Percentiles rank a stretch among this genome's conserved stretches.
phyloP scores from a whole-genome alignment of 2,329 filamentous ascomycete genomes.

The Alternaria brassicicola region DNA sequence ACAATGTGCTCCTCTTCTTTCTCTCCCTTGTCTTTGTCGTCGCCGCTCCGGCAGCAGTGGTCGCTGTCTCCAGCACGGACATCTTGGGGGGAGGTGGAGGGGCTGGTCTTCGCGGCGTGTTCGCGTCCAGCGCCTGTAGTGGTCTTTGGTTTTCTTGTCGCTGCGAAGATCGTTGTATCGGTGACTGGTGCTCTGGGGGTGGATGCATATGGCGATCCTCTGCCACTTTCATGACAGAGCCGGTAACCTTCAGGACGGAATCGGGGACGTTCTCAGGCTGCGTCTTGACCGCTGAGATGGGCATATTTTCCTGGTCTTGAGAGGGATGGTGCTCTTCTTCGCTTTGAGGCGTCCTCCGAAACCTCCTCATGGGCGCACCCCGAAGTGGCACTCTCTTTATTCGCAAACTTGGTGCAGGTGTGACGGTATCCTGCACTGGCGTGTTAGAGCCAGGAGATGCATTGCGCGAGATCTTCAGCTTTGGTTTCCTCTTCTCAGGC shows the following conservation, averaged over 20 bases:
- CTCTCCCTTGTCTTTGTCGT: constrained; percentile 72
- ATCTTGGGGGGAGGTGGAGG: constrained; percentile 90
- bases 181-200: constrained; percentile 34
- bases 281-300: constrained; percentile 39
- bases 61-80: constrained; percentile 92
- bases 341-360: constrained; percentile 49
- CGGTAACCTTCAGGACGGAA: constrained; percentile 41
- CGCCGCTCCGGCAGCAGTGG: constrained; percentile 78
- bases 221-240: constrained; percentile 46
- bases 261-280: constrained; percentile 37
- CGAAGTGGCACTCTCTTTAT: constrained; percentile 49
- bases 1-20: constrained; percentile 81
- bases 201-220: constrained; percentile 32
- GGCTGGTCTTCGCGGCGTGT: constrained; percentile 78
- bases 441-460: constrained; percentile 44
- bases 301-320: constrained; percentile 85
- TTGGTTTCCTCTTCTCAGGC: constrained; percentile 47
- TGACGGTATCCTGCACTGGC: constrained; percentile 48
- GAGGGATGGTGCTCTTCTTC: constrained; percentile 49
- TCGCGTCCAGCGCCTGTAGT: constrained; percentile 62
- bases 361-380: constrained; percentile 48
- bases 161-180: constrained; percentile 45
- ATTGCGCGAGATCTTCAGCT: constrained; percentile 47
- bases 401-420: constrained; percentile 49
- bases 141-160: constrained; percentile 54